phyloP scores from a whole-genome alignment of 1,284 basidiomycete genomes.

The Coriolopsis trogii region DNA sequence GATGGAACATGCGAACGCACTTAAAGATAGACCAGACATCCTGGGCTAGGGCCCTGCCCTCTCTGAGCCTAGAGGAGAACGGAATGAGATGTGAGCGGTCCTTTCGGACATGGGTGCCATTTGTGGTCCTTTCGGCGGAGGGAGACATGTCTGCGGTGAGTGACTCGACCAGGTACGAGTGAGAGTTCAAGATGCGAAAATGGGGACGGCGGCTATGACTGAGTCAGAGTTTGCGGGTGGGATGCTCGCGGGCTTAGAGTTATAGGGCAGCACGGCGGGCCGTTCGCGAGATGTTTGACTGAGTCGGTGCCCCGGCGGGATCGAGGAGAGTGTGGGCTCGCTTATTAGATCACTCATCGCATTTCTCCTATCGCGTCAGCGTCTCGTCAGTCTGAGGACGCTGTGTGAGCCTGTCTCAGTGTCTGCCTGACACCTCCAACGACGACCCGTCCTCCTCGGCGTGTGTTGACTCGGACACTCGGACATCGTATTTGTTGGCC shows the following conservation, averaged over 20 bases:
- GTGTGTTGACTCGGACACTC: too few species aligned
- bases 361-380: constrained; percentile 18
- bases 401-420: neutral
- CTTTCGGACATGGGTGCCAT: constrained; percentile 23
- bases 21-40: constrained; percentile 96
- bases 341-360: constrained; percentile 6
- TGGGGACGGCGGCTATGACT: neutral
- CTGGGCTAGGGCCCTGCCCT: constrained; percentile 75
- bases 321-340: too few species aligned
- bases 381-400: constrained; percentile 5
- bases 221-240: neutral
- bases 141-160: constrained; percentile 12
- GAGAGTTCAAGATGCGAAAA: constrained; percentile 2
- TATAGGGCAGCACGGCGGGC: neutral
- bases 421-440: too few species aligned
- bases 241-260: too few species aligned
- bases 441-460: too few species aligned
- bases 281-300: too few species aligned
- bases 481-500: too few species aligned
- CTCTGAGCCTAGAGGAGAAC: constrained; percentile 67
- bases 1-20: constrained; percentile 46
- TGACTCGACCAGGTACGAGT: constrained; percentile 7
- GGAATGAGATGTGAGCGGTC: constrained; percentile 58
- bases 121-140: constrained; percentile 8
- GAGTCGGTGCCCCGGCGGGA: too few species aligned